These are phyloP conservation scores for Xylaria sp. DNA, from an alignment of 2,329 filamentous ascomycete species.

Conservation along the genomic window DNA sequence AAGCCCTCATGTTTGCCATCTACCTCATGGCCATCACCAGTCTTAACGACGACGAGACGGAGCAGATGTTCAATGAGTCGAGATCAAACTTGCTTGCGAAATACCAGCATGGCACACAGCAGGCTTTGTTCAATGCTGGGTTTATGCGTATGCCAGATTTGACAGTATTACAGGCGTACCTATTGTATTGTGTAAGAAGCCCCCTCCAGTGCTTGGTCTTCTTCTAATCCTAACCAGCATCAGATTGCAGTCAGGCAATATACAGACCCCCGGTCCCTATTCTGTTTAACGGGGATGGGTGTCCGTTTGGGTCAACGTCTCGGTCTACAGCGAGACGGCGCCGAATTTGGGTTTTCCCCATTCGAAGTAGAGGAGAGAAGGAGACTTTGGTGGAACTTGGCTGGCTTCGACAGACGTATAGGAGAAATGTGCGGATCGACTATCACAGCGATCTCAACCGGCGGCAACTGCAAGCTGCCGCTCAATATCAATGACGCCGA, in stretches of 20 bases:
- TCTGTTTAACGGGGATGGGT: slow-evolving; percentile 71
- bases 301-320: slow-evolving; percentile 75
- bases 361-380: slow-evolving; percentile 78
- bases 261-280: slow-evolving; percentile 70
- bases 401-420: slow-evolving; percentile 75
- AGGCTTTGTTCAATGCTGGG: slow-evolving; percentile 73
- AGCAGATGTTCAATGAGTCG: slow-evolving; percentile 63
- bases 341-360: slow-evolving; percentile 60
- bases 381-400: slow-evolving; percentile 78
- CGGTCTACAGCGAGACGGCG: slow-evolving; percentile 73
- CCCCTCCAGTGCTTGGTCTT: background rate
- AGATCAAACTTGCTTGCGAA: slow-evolving; percentile 62
- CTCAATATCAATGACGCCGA: slow-evolving; percentile 72
- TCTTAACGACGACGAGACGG: slow-evolving; percentile 65
- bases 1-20: slow-evolving; percentile 75
- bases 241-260: slow-evolving; percentile 68
- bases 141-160: slow-evolving; percentile 75
- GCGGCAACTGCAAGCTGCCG: slow-evolving; percentile 66
- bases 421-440: slow-evolving; percentile 72
- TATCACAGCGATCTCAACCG: slow-evolving; percentile 66
- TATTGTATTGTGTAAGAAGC: slow-evolving; percentile 70
- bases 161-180: slow-evolving; percentile 73
- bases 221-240: slow-evolving; percentile 45
- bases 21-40: slow-evolving; percentile 70
- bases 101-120: slow-evolving; percentile 69